These are phyloP conservation scores for Lichtheimia hyalospora DNA, from an alignment of 371 early-diverging fungal genomes.

Conservation along the genomic window DNA sequence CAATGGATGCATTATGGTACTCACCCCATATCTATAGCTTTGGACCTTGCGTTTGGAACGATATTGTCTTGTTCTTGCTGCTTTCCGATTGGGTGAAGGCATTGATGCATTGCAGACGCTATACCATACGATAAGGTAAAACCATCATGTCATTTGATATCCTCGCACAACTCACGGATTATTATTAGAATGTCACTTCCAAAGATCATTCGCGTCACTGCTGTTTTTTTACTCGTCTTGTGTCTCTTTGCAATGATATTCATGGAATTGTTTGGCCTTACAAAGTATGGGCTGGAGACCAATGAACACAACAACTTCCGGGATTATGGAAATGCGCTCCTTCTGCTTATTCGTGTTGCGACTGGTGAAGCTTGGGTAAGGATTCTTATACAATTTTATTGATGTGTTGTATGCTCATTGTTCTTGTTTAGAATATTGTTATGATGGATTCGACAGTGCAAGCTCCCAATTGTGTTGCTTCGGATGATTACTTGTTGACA, in stretches of 20 bases:
- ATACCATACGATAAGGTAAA: slow-evolving; percentile 57
- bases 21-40: slow-evolving; percentile 11
- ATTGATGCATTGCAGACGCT: slow-evolving; percentile 56
- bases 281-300: slow-evolving; percentile 52
- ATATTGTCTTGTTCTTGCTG: slow-evolving; percentile 53
- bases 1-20: background rate
- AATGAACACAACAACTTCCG: slow-evolving; percentile 48
- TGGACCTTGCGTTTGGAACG: slow-evolving; percentile 54
- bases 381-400: background rate
- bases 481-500: slow-evolving; percentile 44
- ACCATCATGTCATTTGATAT: background rate
- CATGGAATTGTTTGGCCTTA: slow-evolving; percentile 62
- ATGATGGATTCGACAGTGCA: slow-evolving; percentile 57
- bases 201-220: slow-evolving; percentile 57
- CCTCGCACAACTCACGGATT: background rate
- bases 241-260: slow-evolving; percentile 61
- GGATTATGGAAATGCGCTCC: slow-evolving; percentile 57
- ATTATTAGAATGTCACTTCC: slow-evolving; percentile 44
- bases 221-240: slow-evolving; percentile 59
- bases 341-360: slow-evolving; percentile 55
- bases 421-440: slow-evolving; percentile 37
- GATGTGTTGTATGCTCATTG: background rate
- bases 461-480: slow-evolving; percentile 46
- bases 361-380: slow-evolving; percentile 63
- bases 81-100: slow-evolving; percentile 59